Base-by-base conservation (phyloP, 352 stramenopile genomes). In the Phytophthora foliorum region DNA sequence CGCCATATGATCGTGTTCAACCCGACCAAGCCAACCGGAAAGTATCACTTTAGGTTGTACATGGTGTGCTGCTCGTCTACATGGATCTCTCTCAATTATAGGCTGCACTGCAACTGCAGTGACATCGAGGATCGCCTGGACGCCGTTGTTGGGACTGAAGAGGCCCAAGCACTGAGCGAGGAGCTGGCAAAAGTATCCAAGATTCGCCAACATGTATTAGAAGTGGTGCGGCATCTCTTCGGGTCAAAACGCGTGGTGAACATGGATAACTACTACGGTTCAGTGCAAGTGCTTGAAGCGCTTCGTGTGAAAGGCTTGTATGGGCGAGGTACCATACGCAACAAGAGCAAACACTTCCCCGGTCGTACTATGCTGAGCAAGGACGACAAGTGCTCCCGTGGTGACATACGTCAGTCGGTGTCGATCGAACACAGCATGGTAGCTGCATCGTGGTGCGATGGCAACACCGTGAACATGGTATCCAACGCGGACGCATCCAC, bases 31-130 rank as follows among this genome's bases (percentile, higher is more conserved):
- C 49, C 49, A 2, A 44, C 11, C 11, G 49, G 49, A 4, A 56
- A 56, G 49, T 56, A 56, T 24, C 49, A 44, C 6, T 56, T 56
- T 17, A 27, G 31, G 49, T 19, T 56, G 14, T 56, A 44, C 49
- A 44, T 56, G 49, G 49, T 56, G 6, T 56, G 27, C 22, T 56
- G 49, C n/a, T 27, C 49, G 6, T 29, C 49, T 22, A 45, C 29
- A 14, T 56, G 49, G n/a, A 44, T 56, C 14, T 21, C 49, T 7
- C 49, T 44, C 3, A 45, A 56, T 45, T 31, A 56, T 56, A 25
- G 10, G 11, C 31, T 44, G 17, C 31, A 56, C 49, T 42, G 16
- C 31, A 56, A 56, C 14, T 9, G 31, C 17, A 31, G n/a, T 31
- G 49, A 29, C 6, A 41, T 56, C 25, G 49, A 19, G 6, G 27